Percentiles rank a stretch among this genome's conserved stretches.
Conservation (phyloP, 2,329 filamentous ascomycete genomes). For the Fusarium xyrophilum region DNA sequence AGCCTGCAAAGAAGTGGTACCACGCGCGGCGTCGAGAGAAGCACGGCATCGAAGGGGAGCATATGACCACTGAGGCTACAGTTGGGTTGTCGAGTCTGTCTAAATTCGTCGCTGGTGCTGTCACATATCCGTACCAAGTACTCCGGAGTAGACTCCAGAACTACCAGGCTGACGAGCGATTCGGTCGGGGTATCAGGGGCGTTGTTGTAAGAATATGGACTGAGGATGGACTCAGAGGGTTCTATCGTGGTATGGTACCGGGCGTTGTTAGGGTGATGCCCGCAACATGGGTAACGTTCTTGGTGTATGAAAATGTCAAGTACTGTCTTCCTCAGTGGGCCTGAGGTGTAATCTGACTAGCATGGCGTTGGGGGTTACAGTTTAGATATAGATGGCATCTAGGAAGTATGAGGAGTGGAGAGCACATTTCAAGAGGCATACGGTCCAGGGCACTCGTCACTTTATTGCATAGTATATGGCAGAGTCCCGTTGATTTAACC, state of each 20-base stretch:
- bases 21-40: constrained; percentile 52
- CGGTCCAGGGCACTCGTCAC: not conserved
- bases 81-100: constrained; percentile 79
- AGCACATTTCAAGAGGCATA: not conserved
- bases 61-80: constrained; percentile 75
- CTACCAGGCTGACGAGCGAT: constrained; percentile 78
- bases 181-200: constrained; percentile 73
- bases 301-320: constrained; percentile 95
- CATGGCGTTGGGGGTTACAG: not conserved
- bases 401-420: not conserved
- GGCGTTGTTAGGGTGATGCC: constrained; percentile 92
- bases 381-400: constrained; percentile 1
- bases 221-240: constrained; percentile 81
- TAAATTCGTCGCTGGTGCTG: constrained; percentile 87
- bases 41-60: constrained; percentile 29
- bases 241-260: constrained; percentile 89
- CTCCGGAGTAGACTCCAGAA: constrained; percentile 87
- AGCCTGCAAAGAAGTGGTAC: constrained; percentile 67
- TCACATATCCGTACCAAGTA: constrained; percentile 95
- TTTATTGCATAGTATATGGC: not conserved
- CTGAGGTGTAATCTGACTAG: not conserved
- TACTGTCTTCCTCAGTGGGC: constrained; percentile 66
- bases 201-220: constrained; percentile 76
- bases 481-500: not conserved
- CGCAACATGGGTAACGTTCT: constrained; percentile 93